Conservation (phyloP, 805 yeast genomes). For the Lachancea fermentati region DNA sequence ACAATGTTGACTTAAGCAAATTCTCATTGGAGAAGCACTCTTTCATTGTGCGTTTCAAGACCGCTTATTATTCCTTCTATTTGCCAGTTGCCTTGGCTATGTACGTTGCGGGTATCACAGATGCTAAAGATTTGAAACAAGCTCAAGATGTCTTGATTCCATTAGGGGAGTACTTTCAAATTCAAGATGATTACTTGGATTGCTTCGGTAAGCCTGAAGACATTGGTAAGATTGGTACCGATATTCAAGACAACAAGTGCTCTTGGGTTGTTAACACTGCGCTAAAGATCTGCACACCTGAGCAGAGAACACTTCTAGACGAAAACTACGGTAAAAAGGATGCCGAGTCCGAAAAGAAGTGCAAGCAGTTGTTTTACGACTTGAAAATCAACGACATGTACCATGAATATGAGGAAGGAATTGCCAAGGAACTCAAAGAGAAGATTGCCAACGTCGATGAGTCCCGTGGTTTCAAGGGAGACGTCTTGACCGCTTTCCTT, state of each 20-base stretch:
- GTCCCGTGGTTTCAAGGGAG: constrained; percentile 85
- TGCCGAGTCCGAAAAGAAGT: constrained; percentile 55
- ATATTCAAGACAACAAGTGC: constrained; percentile 96
- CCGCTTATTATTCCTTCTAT: constrained; percentile 96
- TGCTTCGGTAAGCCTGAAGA: constrained; percentile 96
- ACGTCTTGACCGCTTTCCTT: constrained; percentile 79
- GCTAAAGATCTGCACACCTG: constrained; percentile 65
- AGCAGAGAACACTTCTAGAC: constrained; percentile 78
- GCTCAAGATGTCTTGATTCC: constrained; percentile 85
- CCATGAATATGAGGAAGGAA: constrained; percentile 74
- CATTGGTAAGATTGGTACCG: constrained; percentile 98
- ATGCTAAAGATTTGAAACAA: constrained; percentile 74
- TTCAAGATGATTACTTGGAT: constrained; percentile 95
- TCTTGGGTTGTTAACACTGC: constrained; percentile 97
- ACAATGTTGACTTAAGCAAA: constrained; percentile 79
- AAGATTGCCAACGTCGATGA: constrained; percentile 77
- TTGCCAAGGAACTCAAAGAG: constrained; percentile 56
- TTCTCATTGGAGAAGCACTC: constrained; percentile 87
- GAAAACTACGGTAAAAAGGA: constrained; percentile 87
- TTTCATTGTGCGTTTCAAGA: constrained; percentile 91
- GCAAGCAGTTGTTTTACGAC: constrained; percentile 69
- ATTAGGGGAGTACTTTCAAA: constrained; percentile 96
- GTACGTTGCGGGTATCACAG: constrained; percentile 78
- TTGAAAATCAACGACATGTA: constrained; percentile 67
- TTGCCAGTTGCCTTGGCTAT: constrained; percentile 96